Evolutionary conservation across 371 early-diverging fungal genomes (phyloP).

Genomic region (Mycotypha africana): DNA sequence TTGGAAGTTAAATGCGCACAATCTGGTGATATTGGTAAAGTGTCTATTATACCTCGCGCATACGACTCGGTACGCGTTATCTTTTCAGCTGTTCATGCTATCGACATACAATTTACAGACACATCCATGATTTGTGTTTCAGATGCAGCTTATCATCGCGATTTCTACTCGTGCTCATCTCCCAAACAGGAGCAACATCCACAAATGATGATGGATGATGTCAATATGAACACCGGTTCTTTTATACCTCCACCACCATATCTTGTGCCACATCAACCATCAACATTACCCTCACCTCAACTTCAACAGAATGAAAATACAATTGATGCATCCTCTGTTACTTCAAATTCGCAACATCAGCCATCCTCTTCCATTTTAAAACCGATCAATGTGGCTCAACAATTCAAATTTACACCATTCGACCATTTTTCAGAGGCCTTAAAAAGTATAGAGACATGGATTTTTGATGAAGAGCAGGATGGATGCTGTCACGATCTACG

Average conservation of each 20-base stretch:
- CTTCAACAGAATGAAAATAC: constrained; percentile 1
- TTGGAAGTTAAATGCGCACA: constrained; percentile 25
- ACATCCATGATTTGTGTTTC: constrained; percentile 29
- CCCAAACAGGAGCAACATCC: neutral
- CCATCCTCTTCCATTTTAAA: constrained; percentile 2
- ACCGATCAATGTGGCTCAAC: constrained; percentile 33
- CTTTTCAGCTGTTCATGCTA: constrained; percentile 41
- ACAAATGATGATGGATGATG: too few relatives aligned
- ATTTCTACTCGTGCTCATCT: constrained; percentile 18
- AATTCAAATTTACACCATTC: constrained; percentile 30
- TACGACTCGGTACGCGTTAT: constrained; percentile 51
- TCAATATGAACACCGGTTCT: neutral
- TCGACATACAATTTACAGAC: constrained; percentile 38
- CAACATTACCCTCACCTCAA: neutral
- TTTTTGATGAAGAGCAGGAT: too few relatives aligned
- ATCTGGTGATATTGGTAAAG: constrained; percentile 28
- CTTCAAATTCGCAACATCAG: neutral
- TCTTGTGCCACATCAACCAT: constrained; percentile 2
- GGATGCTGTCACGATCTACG: too few relatives aligned
- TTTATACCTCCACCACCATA: constrained; percentile 19
- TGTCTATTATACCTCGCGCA: constrained; percentile 52
- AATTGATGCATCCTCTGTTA: neutral
- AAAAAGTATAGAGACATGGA: constrained; percentile 27
- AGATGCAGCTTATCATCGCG: constrained; percentile 33
- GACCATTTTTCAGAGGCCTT: constrained; percentile 24